Base-by-base conservation (phyloP, 1,139 yeast genomes). In the Blastobotrys capitulatus region DNA sequence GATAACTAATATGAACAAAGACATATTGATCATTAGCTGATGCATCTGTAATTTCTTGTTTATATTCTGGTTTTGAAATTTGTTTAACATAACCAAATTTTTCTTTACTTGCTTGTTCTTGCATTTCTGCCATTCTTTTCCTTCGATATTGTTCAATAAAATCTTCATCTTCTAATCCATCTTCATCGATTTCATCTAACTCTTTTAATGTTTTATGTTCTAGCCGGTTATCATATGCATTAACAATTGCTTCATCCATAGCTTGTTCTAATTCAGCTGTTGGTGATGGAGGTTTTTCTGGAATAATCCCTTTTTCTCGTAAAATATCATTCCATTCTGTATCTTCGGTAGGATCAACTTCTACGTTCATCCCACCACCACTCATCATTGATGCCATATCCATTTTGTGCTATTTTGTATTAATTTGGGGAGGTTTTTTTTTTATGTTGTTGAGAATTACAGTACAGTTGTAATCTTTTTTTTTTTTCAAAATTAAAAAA, bases 271-370 rank as follows among this genome's bases (percentile, higher is more conserved):
- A 67, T 66, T 88, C 86, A 41, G 78, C 87, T 0, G 95, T 79
- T 13, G 96, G 96, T 26, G 95, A 87, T 20, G 94, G 92, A 31
- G 95, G 89, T 60, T 83, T 82, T 63, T 87, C 90, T 0, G 98
- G 98, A 48, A 92, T 88, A 54, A 92, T 81, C 12, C 97, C 97
- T 56, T 90, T 88, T 6, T 80, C 78, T 56, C 99, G 74, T 44
- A 92, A 75, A 56, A 92, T 89, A 68, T 92, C 99, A 65, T 92
- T 92, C 98, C 99, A 92, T 67, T 92, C 98, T 1, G 98, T 92
- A 64, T 92, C 99, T 68, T 92, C 98, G 55, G 79, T 80, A 35
- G 96, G 97, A 68, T 92, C 90, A 49, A 90, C 97, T 68, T 89
- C 90, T 47, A 89, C 94, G 60, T 85, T 86, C 63, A 84, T 71